Conservation (phyloP, 2,329 filamentous ascomycete genomes). For the Ceratocystis colombiana region DNA sequence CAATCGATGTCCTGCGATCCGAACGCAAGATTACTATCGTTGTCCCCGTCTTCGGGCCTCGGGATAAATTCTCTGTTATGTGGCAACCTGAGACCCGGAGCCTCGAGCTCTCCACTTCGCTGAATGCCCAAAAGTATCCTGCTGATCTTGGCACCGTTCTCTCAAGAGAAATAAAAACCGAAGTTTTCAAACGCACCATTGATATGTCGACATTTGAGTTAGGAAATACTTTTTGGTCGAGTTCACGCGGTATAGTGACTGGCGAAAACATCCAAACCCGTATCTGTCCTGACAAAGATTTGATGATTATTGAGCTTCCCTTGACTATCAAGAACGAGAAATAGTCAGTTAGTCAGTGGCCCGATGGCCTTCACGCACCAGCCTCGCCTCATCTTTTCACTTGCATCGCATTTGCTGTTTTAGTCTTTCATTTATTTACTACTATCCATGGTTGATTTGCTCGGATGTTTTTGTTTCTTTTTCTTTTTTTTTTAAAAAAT, state of each 20-base stretch:
- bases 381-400: too few relatives aligned
- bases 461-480: too few relatives aligned
- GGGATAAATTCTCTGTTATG: background rate
- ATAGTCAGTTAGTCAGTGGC: background rate
- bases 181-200: background rate
- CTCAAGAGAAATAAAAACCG: background rate
- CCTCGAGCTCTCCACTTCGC: background rate
- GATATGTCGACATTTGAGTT: background rate
- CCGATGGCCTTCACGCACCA: too few relatives aligned
- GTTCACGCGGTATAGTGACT: background rate
- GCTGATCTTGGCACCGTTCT: background rate
- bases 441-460: too few relatives aligned
- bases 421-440: too few relatives aligned
- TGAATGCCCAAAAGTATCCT: background rate
- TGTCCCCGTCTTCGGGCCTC: background rate
- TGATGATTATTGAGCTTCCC: background rate
- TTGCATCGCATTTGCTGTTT: too few relatives aligned
- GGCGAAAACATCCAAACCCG: background rate
- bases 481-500: too few relatives aligned
- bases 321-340: too few relatives aligned
- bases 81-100: background rate
- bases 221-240: background rate
- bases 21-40: background rate
- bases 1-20: background rate
- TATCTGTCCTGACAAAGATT: background rate